phyloP scores from a whole-genome alignment of 805 yeast species.

The Schwanniomyces vanrijiae region DNA sequence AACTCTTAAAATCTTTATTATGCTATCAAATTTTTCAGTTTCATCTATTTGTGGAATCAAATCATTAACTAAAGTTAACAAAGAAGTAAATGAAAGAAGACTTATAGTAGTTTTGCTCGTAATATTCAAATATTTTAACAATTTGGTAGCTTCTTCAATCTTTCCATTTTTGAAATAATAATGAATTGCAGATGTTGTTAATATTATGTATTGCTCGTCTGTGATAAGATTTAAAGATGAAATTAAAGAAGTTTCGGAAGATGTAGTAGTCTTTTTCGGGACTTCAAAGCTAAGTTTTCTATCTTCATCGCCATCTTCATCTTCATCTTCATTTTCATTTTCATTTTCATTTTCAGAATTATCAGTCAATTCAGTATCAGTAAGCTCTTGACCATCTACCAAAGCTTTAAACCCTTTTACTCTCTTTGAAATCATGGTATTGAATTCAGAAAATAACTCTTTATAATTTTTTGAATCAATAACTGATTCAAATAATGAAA shows the following conservation, averaged over 20 bases:
- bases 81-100: conserved; percentile 32
- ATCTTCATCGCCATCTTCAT: conserved; percentile 13
- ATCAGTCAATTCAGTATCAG: conserved; percentile 24
- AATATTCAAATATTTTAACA: conserved; percentile 25
- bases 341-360: conserved; percentile 13
- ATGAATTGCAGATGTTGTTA: conserved; percentile 24
- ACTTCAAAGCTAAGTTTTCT: conserved; percentile 2
- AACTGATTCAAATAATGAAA: conserved; percentile 22
- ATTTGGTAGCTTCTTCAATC: conserved; percentile 15
- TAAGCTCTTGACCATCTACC: conserved; percentile 29
- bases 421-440: conserved; percentile 14
- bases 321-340: conserved; percentile 13
- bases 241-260: conserved; percentile 21
- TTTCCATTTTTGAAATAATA: conserved; percentile 20
- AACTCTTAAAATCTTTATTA: conserved; percentile 21
- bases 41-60: conserved; percentile 19
- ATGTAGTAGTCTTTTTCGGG: neutral
- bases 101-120: conserved; percentile 17
- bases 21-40: conserved; percentile 24
- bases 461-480: conserved; percentile 13
- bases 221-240: conserved; percentile 30
- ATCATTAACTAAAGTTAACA: conserved; percentile 21
- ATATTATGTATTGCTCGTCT: conserved; percentile 34
- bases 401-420: conserved; percentile 20
- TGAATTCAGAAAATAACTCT: conserved; percentile 18